These are phyloP conservation scores for Yamadazyma endophytica DNA, from an alignment of 805 yeast species.

Conservation along the genomic window DNA sequence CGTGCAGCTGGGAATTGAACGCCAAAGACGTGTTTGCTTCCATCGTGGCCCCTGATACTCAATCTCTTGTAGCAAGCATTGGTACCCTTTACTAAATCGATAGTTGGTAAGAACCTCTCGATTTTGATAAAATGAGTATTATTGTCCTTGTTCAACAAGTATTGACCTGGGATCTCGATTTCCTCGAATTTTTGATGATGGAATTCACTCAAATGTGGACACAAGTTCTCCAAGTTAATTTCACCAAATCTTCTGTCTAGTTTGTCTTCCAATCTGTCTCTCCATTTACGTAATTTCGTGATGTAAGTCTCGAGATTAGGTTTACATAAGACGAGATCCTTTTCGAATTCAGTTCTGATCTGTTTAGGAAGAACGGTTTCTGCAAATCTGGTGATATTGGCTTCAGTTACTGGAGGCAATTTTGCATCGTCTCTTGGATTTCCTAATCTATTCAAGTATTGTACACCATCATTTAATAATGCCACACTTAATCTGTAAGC, in stretches of 20 bases:
- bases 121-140: constrained; percentile 90
- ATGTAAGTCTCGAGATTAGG: constrained; percentile 89
- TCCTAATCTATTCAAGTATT: constrained; percentile 78
- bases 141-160: constrained; percentile 80
- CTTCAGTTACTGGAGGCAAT: constrained; percentile 87
- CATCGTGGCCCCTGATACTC: constrained; percentile 90
- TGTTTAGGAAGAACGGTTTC: constrained; percentile 89
- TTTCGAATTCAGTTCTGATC: constrained; percentile 83
- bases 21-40: constrained; percentile 86
- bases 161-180: constrained; percentile 96
- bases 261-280: constrained; percentile 87
- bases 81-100: constrained; percentile 85
- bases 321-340: constrained; percentile 80
- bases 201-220: constrained; percentile 94
- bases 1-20: constrained; percentile 98
- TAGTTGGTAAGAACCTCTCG: constrained; percentile 84
- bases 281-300: constrained; percentile 81
- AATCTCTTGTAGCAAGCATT: constrained; percentile 87
- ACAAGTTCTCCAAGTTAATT: constrained; percentile 80
- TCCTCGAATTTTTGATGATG: constrained; percentile 98
- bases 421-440: constrained; percentile 85
- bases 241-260: constrained; percentile 78
- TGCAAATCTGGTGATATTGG: constrained; percentile 82
- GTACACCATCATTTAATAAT: constrained; percentile 87
- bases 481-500: constrained; percentile 93